Evolutionary conservation across 305 asterid species (phyloP).

Genomic region (Solanum hybrid): DNA sequence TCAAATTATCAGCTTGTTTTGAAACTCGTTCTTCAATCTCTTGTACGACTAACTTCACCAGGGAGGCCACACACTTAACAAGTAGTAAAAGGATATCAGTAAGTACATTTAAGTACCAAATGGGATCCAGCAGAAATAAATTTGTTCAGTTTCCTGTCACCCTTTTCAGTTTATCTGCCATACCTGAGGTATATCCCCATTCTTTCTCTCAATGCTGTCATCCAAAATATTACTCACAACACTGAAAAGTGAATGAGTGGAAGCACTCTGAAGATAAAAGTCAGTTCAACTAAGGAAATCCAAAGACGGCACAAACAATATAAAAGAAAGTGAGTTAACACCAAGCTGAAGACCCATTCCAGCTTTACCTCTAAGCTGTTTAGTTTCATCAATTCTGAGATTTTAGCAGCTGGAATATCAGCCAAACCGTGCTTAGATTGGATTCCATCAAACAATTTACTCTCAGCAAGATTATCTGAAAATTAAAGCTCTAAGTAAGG

Average conservation of each 20-base stretch:
- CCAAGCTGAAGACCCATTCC: background rate
- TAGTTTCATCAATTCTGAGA: slow-evolving; percentile 63
- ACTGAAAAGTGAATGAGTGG: slow-evolving; percentile 60
- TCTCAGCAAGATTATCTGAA: slow-evolving; percentile 34
- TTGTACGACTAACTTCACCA: slow-evolving; percentile 67
- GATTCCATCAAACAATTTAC: slow-evolving; percentile 28
- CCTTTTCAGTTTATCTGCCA: slow-evolving; percentile 13
- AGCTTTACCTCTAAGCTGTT: slow-evolving; percentile 60
- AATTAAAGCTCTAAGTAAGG: slow-evolving; percentile 6
- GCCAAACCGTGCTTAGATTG: slow-evolving; percentile 37
- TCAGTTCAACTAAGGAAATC: slow-evolving; percentile 21
- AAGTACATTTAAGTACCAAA: slow-evolving; percentile 12
- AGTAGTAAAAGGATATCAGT: slow-evolving; percentile 12
- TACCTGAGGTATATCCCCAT: slow-evolving; percentile 79
- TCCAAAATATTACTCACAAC: slow-evolving; percentile 52
- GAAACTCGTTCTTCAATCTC: slow-evolving; percentile 77
- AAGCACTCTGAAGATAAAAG: slow-evolving; percentile 46
- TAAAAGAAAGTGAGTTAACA: background rate
- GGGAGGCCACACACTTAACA: slow-evolving; percentile 57
- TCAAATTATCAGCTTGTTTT: slow-evolving; percentile 45
- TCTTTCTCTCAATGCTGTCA: slow-evolving; percentile 62
- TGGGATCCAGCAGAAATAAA: slow-evolving; percentile 1
- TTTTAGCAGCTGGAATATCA: slow-evolving; percentile 45
- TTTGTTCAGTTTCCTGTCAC: background rate
- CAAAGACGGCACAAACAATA: background rate